These are phyloP conservation scores for Debaryomyces udenii DNA, from an alignment of 1,139 yeast genomes.

Conservation along the genomic window DNA sequence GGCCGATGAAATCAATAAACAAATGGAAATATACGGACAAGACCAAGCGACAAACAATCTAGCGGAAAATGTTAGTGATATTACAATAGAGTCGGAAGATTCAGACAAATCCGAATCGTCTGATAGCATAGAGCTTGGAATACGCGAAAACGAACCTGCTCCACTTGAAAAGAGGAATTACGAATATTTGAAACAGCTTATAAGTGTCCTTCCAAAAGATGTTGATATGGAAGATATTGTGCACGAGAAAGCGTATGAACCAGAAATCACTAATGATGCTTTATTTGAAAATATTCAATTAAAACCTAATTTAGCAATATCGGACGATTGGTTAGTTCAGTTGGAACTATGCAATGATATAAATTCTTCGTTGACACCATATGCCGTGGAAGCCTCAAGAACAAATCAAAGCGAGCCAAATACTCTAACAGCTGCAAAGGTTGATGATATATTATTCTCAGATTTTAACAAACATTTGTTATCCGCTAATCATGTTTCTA, in stretches of 20 bases:
- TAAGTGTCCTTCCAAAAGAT: slow-evolving; percentile 34
- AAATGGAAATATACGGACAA: slow-evolving; percentile 25
- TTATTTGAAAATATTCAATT: slow-evolving; percentile 36
- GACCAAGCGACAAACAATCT: slow-evolving; percentile 22
- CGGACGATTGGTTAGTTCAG: slow-evolving; percentile 68
- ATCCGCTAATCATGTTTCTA: slow-evolving; percentile 24
- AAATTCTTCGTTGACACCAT: slow-evolving; percentile 50
- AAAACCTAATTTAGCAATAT: slow-evolving; percentile 46
- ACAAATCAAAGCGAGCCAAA: slow-evolving; percentile 15
- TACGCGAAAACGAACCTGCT: slow-evolving; percentile 12
- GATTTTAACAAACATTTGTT: slow-evolving; percentile 40
- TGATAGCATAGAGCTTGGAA: slow-evolving; percentile 27
- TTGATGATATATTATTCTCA: slow-evolving; percentile 59
- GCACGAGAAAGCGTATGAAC: slow-evolving; percentile 71
- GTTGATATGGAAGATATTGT: slow-evolving; percentile 45
- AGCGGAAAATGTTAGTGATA: slow-evolving; percentile 33
- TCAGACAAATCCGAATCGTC: not conserved
- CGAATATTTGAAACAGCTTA: slow-evolving; percentile 41
- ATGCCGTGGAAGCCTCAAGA: slow-evolving; percentile 16
- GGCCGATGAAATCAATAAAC: slow-evolving; percentile 30
- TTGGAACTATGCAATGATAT: slow-evolving; percentile 57
- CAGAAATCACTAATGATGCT: slow-evolving; percentile 45
- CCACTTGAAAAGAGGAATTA: slow-evolving; percentile 20
- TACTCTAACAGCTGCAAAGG: slow-evolving; percentile 29
- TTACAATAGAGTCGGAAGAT: slow-evolving; percentile 32